Base-by-base conservation (phyloP, 108 stramenopile species). In the Fragilaria crotonensis region DNA sequence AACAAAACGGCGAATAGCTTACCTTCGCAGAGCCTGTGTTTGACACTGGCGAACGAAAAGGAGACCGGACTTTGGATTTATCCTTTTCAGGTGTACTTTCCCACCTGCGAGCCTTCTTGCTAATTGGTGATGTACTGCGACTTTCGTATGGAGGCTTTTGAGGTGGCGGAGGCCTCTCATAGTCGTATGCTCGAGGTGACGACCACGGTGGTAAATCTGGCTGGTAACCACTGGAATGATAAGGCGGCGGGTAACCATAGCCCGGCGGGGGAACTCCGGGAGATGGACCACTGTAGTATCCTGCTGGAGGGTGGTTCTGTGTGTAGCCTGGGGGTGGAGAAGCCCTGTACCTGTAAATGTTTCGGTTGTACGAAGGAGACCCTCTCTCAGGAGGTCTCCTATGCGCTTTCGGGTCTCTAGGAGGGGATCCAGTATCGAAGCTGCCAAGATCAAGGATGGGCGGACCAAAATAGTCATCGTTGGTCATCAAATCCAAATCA, bases 41-140 rank as follows among this genome's bases (percentile, higher is more conserved):
- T 14, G 25, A 14, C 19, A 60, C 45, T 45, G 68, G 67, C 28
- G 64, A 68, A 22, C 67, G 67, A 54, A 64, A 75, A 25, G 67
- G 64, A 48, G 62, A 69, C 27, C 54, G 30, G 26, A 45, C 33
- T 17, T 21, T 7, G 1, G 22, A 45, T 30, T 64, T 55, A 36
- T 64, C 60, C 14, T 14, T 41, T 41, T 41, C 36, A 11, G 36
- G 36, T 14, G 36, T 41, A 11, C 11, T 14, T 11, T 11, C 36
- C 36, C 36, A 41, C 11, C 36, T 7, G 14, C 36, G 11, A 7
- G 36, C 11, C 36, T 41, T 41, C 11, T 41, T 14, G 36, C 36
- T 41, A 41, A 11, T 41, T 7, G 36, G 36, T 41, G 36, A 41
- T 41, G 7, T 14, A 41, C 14, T 14, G 36, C 36, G 36, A 11